Percentiles rank a stretch among this genome's conserved stretches.
These are phyloP conservation scores for Mycena venus DNA, from an alignment of 768 basidiomycete species.

Conservation along the genomic window DNA sequence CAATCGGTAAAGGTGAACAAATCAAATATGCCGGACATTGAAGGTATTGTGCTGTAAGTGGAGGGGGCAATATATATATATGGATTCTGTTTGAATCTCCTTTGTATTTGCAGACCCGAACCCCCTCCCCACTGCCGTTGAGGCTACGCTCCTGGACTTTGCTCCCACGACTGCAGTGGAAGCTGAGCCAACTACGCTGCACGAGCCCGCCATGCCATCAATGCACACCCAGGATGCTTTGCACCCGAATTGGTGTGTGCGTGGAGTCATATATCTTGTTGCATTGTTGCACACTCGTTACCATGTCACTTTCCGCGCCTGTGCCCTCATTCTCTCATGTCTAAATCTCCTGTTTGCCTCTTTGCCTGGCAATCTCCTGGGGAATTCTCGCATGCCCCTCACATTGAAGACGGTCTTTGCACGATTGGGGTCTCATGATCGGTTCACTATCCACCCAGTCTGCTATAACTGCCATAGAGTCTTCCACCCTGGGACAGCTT, in stretches of 20 bases:
- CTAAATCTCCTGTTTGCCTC: not conserved
- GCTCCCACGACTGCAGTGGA: not conserved
- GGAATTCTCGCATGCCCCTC: not conserved
- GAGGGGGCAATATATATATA: too few species aligned
- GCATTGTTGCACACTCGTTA: not conserved
- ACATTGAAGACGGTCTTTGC: not conserved
- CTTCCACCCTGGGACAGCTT: not conserved
- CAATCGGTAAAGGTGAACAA: too few species aligned
- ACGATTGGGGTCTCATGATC: not conserved
- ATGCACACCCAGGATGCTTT: not conserved
- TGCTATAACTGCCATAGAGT: not conserved
- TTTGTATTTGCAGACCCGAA: not conserved
- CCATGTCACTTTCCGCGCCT: not conserved
- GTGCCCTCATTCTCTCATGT: not conserved
- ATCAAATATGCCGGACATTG: not conserved
- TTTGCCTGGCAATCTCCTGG: not conserved
- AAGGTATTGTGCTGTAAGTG: not conserved
- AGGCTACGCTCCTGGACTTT: not conserved
- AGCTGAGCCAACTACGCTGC: too few species aligned
- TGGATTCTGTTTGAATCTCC: not conserved
- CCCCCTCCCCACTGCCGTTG: not conserved
- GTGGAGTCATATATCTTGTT: not conserved
- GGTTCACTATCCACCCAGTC: not conserved
- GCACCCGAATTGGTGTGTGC: not conserved
- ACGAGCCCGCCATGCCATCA: too few species aligned